A percentile compares a stretch with the other conserved stretches of the same genome.
phyloP scores from a whole-genome alignment of 768 basidiomycete genomes.

The Trametes cinnabarina region DNA sequence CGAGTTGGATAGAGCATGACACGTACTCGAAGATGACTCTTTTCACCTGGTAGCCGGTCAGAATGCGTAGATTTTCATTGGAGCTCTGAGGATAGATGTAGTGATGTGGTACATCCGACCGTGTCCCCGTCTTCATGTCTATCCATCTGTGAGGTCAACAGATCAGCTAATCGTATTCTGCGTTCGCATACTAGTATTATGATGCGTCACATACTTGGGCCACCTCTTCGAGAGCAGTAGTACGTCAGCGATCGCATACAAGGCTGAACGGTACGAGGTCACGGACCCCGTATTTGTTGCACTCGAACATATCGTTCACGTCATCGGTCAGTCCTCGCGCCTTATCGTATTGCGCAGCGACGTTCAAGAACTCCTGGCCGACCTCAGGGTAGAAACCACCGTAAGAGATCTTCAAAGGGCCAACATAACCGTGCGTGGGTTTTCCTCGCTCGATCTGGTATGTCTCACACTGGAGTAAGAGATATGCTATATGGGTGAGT shows the following conservation, averaged over 20 bases:
- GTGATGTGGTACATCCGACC: constrained; percentile 54
- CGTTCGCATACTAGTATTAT: not conserved
- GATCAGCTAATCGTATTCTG: not conserved
- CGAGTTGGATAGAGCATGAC: too few relatives aligned
- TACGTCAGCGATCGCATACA: not conserved
- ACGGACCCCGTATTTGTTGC: constrained; percentile 29
- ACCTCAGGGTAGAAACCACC: constrained; percentile 40
- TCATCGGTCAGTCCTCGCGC: constrained; percentile 18
- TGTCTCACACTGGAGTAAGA: constrained; percentile 27
- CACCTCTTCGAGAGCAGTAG: constrained; percentile 39
- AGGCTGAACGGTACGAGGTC: not conserved
- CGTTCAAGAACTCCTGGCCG: constrained; percentile 45
- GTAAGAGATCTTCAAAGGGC: constrained; percentile 39
- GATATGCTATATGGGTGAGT: too few relatives aligned
- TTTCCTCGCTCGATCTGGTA: constrained; percentile 30
- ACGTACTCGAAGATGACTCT: constrained; percentile 37
- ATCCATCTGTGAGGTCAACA: constrained; percentile 46
- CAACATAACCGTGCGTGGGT: constrained; percentile 36
- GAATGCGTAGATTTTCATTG: constrained; percentile 28
- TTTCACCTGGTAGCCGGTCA: constrained; percentile 36
- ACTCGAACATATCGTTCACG: constrained; percentile 24
- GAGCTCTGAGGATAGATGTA: constrained; percentile 35
- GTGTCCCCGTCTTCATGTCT: constrained; percentile 48
- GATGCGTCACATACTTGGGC: constrained; percentile 42
- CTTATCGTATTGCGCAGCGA: constrained; percentile 47